These are phyloP conservation scores for Botrytis hyacinthi DNA, from an alignment of 2,329 filamentous ascomycete species.

Conservation along the genomic window DNA sequence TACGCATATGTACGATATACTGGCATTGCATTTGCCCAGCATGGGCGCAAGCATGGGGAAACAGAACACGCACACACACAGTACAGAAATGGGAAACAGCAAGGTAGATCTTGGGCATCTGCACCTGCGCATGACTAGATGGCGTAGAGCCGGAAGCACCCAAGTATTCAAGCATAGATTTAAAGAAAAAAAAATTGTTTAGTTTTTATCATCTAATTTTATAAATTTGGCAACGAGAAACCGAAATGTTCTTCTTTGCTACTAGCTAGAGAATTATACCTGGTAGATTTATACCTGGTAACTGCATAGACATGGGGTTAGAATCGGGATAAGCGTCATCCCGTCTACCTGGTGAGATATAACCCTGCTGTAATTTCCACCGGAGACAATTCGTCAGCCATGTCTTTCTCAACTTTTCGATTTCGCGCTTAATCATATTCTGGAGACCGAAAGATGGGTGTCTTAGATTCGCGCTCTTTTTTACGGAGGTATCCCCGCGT, in stretches of 20 bases:
- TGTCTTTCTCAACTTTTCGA: neutral
- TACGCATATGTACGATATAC: neutral
- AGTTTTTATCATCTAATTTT: neutral
- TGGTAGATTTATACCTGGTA: neutral
- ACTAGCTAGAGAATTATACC: neutral
- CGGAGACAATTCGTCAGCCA: neutral
- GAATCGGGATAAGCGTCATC: neutral
- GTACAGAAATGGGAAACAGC: neutral
- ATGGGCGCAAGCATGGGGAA: slow-evolving; percentile 4
- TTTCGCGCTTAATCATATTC: neutral
- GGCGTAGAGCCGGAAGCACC: neutral
- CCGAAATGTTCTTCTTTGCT: neutral
- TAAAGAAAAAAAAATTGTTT: neutral
- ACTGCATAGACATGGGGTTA: neutral
- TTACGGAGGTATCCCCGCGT: neutral
- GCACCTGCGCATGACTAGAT: neutral
- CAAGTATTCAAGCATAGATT: neutral
- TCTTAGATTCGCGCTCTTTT: neutral
- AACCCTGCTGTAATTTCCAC: neutral
- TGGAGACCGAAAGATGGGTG: neutral
- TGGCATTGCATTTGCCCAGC: slow-evolving; percentile 1
- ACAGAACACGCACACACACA: neutral
- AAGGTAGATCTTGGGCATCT: neutral
- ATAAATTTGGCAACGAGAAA: neutral
- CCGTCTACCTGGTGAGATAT: neutral